Evolutionary conservation across 2,329 filamentous ascomycete genomes (phyloP), one percentile per base, ranked within the genome.

Genomic region (Tympanopsis confertula): DNA sequence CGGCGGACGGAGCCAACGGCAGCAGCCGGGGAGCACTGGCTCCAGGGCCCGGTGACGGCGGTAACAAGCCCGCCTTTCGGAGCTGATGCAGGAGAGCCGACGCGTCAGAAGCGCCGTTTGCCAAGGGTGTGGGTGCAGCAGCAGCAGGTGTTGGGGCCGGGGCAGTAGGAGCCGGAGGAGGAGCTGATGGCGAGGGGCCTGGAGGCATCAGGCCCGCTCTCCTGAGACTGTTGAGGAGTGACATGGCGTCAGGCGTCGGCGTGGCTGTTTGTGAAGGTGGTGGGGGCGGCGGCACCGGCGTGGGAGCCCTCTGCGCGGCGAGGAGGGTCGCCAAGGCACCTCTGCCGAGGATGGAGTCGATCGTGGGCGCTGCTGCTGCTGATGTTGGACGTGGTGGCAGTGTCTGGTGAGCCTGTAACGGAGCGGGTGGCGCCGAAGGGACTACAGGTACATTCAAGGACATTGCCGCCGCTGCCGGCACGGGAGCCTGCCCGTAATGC

Each of bases 41-140:
- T 33, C 55, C 56, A 17, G 65, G 53, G 38, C 61, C 57, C 26
- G 64, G 57, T 10, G 64, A 49, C 13, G 63, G 54, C 20, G 69
- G 58, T 20, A 88, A 61, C 41, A 87, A 65, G 15, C 83, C 83
- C 5, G 79, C 78, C 42, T 75, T 72, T 41, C 80, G 70, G 40
- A 88, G 63, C 51, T 77, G 75, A 14, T 78, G 77, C 44, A 88
- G 61, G 18, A 88, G 57, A 18, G 76, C 69, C 53, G 72, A 63
- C 14, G 79, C 71, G 36, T 68, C 62, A 38, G 61, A 46, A 14
- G 63, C 50, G 33, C 44, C 48, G 4, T 43, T 41, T 19, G 47
- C 47, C 18, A 48, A 40, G 5, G 47, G 49, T n/a, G n/a, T n/a
- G n/a, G n/a, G n/a, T n/a, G n/a, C n/a, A n/a, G n/a, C n/a, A n/a